Evolutionary conservation across 75 land plant genomes (phyloP).

Genomic region (Pinus tabuliformis): DNA sequence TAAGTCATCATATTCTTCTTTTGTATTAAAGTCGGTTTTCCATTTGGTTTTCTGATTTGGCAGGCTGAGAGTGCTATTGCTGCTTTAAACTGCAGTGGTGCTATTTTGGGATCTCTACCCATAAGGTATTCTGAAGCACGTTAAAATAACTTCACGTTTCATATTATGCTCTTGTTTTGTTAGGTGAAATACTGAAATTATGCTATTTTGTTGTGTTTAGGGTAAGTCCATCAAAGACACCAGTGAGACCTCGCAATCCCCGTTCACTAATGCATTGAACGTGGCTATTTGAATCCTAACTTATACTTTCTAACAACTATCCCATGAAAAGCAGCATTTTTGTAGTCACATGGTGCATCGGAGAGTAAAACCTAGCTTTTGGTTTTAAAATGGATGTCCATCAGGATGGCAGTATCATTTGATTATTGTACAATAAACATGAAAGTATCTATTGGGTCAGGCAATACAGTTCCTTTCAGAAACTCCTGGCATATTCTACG

Average conservation of each 20-base stretch:
- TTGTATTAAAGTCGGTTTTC: too few species aligned
- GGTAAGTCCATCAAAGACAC: conserved; percentile 62
- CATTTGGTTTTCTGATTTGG: background rate
- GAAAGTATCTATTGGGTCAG: background rate
- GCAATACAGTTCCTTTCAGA: background rate
- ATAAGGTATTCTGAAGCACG: conserved; percentile 23
- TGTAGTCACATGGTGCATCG: conserved; percentile 1
- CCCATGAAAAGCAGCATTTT: background rate
- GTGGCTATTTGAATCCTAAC: background rate
- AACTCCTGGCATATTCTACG: conserved; percentile 5
- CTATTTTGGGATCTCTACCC: conserved; percentile 50
- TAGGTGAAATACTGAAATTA: background rate
- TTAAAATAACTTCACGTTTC: background rate
- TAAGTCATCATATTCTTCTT: too few species aligned
- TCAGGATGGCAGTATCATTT: background rate
- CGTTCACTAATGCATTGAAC: conserved; percentile 32
- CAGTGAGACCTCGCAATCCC: conserved; percentile 55
- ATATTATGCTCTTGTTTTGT: background rate
- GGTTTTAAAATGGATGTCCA: background rate
- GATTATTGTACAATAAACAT: background rate
- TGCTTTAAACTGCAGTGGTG: conserved; percentile 64
- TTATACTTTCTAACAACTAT: too few species aligned
- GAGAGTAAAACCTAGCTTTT: background rate
- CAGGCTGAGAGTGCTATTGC: conserved; percentile 65
- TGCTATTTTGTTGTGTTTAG: conserved; percentile 16